phyloP scores from a whole-genome alignment of 108 stramenopile genomes.

The Licmophora abbreviata region DNA sequence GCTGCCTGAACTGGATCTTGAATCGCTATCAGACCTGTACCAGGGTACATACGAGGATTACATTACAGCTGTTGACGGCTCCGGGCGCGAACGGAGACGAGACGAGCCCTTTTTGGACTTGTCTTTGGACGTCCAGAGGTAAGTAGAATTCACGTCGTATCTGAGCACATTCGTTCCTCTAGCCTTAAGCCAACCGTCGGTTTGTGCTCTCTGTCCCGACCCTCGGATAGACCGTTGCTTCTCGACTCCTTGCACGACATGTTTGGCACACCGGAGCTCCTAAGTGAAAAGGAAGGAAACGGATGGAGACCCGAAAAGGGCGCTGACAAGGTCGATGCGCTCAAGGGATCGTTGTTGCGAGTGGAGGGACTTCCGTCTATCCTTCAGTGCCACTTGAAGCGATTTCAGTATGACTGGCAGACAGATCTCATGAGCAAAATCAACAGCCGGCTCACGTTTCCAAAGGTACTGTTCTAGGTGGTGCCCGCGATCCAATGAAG shows the following conservation, averaged over 20 bases:
- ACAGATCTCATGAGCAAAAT: conserved; percentile 67
- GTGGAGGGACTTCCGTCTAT: conserved; percentile 60
- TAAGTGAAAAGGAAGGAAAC: conserved; percentile 71
- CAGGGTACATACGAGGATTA: conserved; percentile 72
- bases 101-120: conserved; percentile 76
- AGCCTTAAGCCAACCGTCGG: not conserved
- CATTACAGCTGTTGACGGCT: conserved; percentile 52
- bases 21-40: conserved; percentile 47
- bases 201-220: not conserved
- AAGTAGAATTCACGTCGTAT: conserved; percentile 10
- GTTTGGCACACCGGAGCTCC: conserved; percentile 64
- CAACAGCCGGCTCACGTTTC: conserved; percentile 53
- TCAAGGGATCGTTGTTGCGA: conserved; percentile 59
- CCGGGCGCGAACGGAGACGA: conserved; percentile 46
- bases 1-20: conserved; percentile 51
- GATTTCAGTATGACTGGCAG: conserved; percentile 83
- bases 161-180: not conserved
- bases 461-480: conserved; percentile 42
- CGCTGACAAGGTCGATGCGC: conserved; percentile 75
- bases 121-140: conserved; percentile 61
- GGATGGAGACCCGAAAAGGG: conserved; percentile 88
- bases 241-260: conserved; percentile 34
- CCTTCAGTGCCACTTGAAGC: conserved; percentile 73
- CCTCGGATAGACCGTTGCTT: conserved; percentile 39
- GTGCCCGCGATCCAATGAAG: conserved; percentile 9